A percentile compares a stretch with the other conserved stretches of the same genome.
Evolutionary conservation across 768 basidiomycete genomes (phyloP).

Genomic region (Clitopilus passeckerianus): DNA sequence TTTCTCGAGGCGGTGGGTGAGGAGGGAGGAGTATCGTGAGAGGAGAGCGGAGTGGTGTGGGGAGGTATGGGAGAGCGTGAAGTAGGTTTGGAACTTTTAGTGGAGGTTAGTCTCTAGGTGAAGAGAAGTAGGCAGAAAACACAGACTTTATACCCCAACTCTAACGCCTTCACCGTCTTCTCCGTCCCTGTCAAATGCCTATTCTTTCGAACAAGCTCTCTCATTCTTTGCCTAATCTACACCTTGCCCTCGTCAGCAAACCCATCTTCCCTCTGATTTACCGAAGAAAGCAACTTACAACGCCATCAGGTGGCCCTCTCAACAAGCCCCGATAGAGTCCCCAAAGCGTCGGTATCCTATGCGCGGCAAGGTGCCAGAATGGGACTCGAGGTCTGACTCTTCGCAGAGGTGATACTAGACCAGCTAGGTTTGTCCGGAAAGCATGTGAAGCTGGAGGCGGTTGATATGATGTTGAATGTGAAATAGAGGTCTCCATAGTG

Average conservation of each 20-base stretch:
- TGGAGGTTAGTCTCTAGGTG: not conserved
- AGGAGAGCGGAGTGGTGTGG: constrained; percentile 38
- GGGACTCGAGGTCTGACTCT: constrained; percentile 57
- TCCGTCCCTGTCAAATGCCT: constrained; percentile 49
- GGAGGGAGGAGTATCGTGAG: constrained; percentile 52
- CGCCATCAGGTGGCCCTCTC: constrained; percentile 44
- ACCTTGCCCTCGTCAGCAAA: not conserved
- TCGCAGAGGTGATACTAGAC: constrained; percentile 49
- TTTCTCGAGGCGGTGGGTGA: constrained; percentile 46
- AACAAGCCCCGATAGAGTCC: constrained; percentile 69
- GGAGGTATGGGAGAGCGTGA: constrained; percentile 47
- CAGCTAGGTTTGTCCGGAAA: constrained; percentile 49
- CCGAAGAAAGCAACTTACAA: constrained; percentile 32
- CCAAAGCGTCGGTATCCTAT: constrained; percentile 77
- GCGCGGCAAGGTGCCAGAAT: constrained; percentile 66
- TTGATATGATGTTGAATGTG: constrained; percentile 4
- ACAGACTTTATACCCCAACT: constrained; percentile 51
- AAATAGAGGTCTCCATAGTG: not conserved
- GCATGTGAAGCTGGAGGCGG: constrained; percentile 29
- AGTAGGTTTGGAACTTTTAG: constrained; percentile 55
- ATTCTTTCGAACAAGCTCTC: constrained; percentile 47
- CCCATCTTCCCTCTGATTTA: too few species aligned
- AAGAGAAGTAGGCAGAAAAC: not conserved
- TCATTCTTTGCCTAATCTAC: constrained; percentile 57
- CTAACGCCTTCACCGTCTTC: constrained; percentile 39